Evolutionary conservation across 2,329 filamentous ascomycete genomes (phyloP), one percentile per base, ranked within the genome.

Genomic region (Orbilia blumenaviensis): DNA sequence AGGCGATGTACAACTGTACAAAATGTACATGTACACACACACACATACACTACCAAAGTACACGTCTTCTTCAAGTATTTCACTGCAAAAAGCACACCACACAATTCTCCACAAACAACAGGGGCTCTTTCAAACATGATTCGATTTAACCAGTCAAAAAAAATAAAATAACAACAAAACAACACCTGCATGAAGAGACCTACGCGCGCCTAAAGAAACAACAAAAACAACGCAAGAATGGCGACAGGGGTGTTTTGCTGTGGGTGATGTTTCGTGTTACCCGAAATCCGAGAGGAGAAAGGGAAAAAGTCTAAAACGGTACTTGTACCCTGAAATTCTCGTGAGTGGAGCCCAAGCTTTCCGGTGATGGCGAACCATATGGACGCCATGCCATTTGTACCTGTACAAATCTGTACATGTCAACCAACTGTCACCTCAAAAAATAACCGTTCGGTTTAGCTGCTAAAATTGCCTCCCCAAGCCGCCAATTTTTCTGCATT

Each of bases 141-240:
- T 72, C 25, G 56, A 41, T 18, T n/a, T n/a, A n/a, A n/a, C n/a
- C n/a, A n/a, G n/a, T n/a, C n/a, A n/a, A n/a, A n/a, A n/a, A n/a
- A n/a, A 18, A 36, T 38, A 36, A 14, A 27, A 60, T 6, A 21
- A n/a, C 14, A 21, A 38, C 27, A 27, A 60, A 44, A 25, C 36
- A 14, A 10, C 52, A 46, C 27, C 68, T 61, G 72, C 64, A 76
- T 76, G 56, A 76, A 68, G 16, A 18, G 5, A 1, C 14, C 27
- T 18, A 36, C 52, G 58, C 72, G 72, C 72, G 72, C 72, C 64
- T 72, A 60, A 36, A 50, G 58, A 64, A 66, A 72, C 60, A 72
- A 72, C 60, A 58, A 72, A 64, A 72, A 63, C 67, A 72, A 72
- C 67, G 60, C 67, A 66, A 72, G 29, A 41, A 18, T 10, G 12